These are phyloP conservation scores for Pontederia crassipes DNA, from an alignment of 176 grass and related monocot genomes.

Conservation along the genomic window DNA sequence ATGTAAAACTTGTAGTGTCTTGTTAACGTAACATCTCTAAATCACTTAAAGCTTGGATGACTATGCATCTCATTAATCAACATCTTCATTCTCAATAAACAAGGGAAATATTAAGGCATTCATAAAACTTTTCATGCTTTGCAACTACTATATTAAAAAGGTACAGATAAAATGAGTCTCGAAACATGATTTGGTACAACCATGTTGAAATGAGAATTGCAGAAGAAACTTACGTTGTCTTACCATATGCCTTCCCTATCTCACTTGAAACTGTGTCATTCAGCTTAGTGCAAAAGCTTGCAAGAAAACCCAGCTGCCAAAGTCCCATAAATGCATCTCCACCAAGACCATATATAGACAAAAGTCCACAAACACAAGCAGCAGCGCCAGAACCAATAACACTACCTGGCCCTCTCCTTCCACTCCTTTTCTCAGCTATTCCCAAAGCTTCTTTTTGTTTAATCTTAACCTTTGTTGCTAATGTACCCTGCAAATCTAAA, in stretches of 20 bases:
- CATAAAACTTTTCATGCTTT: too few species aligned
- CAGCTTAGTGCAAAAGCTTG: conserved; percentile 89
- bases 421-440: conserved; percentile 74
- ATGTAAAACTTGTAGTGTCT: too few species aligned
- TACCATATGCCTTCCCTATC: conserved; percentile 89
- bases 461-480: conserved; percentile 81
- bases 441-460: conserved; percentile 87
- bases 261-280: conserved; percentile 89
- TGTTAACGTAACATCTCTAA: too few species aligned
- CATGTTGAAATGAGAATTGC: too few species aligned
- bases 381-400: conserved; percentile 76
- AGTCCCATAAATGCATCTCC: conserved; percentile 35
- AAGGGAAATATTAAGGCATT: too few species aligned
- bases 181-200: too few species aligned
- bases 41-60: too few species aligned
- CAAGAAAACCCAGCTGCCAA: conserved; percentile 87
- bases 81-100: too few species aligned
- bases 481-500: conserved; percentile 55
- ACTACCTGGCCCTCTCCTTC: conserved; percentile 87
- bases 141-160: too few species aligned
- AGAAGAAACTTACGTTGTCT: conserved; percentile 56
- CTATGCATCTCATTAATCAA: too few species aligned
- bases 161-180: too few species aligned
- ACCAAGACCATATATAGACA: conserved; percentile 58
- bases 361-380: conserved; percentile 57